These are phyloP conservation scores for Raddia distichophylla DNA, from an alignment of 176 grass and related monocot species.

Conservation along the genomic window DNA sequence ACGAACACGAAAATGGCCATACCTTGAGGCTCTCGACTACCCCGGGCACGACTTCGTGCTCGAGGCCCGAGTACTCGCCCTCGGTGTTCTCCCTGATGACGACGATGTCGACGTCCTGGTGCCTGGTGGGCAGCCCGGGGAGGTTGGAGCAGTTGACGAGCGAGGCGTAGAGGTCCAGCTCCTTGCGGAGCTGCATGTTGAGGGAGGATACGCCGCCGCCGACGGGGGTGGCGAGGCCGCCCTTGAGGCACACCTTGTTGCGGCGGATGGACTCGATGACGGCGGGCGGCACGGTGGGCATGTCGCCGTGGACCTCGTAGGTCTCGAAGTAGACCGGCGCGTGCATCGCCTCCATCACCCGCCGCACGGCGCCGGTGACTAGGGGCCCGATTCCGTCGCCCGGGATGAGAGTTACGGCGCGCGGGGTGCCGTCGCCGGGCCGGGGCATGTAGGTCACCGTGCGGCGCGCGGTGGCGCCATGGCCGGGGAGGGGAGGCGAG, in stretches of 20 bases:
- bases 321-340: slow-evolving; percentile 94
- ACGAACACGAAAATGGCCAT: slow-evolving; percentile 24
- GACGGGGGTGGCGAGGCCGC: slow-evolving; percentile 73
- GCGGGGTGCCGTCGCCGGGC: slow-evolving; percentile 81
- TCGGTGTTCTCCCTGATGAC: slow-evolving; percentile 99
- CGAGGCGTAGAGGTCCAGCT: slow-evolving; percentile 90
- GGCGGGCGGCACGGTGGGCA: slow-evolving; percentile 74
- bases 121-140: slow-evolving; percentile 75
- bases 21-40: slow-evolving; percentile 96
- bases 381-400: slow-evolving; percentile 92
- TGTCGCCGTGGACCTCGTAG: slow-evolving; percentile 88
- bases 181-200: slow-evolving; percentile 89
- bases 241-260: slow-evolving; percentile 93
- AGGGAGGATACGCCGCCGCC: slow-evolving; percentile 86
- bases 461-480: slow-evolving; percentile 47
- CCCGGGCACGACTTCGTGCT: slow-evolving; percentile 92
- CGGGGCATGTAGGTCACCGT: slow-evolving; percentile 98
- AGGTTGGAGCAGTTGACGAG: slow-evolving; percentile 89
- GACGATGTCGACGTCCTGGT: slow-evolving; percentile 84
- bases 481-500: slow-evolving; percentile 30
- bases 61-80: slow-evolving; percentile 94
- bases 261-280: slow-evolving; percentile 89
- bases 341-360: slow-evolving; percentile 94
- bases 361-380: slow-evolving; percentile 74
- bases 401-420: slow-evolving; percentile 80